phyloP scores from a whole-genome alignment of 2,329 filamentous ascomycete species.

The Fusarium pseudoanthophilum region DNA sequence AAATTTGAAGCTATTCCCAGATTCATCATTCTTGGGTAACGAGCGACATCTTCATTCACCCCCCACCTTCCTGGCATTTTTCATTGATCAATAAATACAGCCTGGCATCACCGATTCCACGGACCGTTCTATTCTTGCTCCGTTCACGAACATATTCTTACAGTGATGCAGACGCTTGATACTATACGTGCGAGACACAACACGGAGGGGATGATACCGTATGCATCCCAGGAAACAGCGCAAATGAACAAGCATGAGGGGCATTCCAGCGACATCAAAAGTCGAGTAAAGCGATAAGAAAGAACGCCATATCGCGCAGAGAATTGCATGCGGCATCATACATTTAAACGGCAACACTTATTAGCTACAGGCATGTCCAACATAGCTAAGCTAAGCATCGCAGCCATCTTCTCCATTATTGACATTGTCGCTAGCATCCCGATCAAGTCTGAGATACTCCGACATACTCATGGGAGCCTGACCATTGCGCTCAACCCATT shows the following conservation, averaged over 20 bases:
- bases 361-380: fast-evolving
- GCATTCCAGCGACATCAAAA: fast-evolving
- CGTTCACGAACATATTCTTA: no score
- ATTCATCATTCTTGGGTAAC: fast-evolving
- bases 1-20: not conserved
- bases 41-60: fast-evolving
- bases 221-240: no score
- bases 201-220: fast-evolving
- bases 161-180: no score
- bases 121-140: no score
- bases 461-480: not conserved
- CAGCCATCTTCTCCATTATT: not conserved
- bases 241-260: fast-evolving
- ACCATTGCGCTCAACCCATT: no score
- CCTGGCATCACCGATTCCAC: no score
- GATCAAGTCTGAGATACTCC: fast-evolving
- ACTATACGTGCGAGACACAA: no score
- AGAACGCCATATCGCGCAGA: no score
- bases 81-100: no score
- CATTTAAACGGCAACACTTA: not conserved
- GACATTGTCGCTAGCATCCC: fast-evolving
- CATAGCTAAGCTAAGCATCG: fast-evolving
- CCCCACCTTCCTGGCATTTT: no score
- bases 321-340: not conserved
- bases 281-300: fast-evolving